A percentile compares a stretch with the other conserved stretches of the same genome.
These are phyloP conservation scores for Sergeia podlipaevii DNA, from an alignment of 208 protist genomes.

Conservation along the genomic window DNA sequence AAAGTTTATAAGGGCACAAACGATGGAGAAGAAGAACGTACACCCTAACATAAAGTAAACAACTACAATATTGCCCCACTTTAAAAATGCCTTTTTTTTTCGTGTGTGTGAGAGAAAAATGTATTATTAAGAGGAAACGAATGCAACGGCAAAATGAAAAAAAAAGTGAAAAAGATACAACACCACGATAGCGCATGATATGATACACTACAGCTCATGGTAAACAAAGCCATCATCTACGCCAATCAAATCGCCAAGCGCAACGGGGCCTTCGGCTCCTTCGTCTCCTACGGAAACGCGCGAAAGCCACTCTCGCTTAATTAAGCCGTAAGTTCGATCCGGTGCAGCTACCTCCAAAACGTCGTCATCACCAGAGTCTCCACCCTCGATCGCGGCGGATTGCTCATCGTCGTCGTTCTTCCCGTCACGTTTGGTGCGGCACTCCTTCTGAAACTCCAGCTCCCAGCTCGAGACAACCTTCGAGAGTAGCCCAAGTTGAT, in stretches of 20 bases:
- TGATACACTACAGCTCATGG: constrained; percentile 53
- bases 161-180: constrained; percentile 1
- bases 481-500: constrained; percentile 69
- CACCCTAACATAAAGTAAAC: too few species aligned
- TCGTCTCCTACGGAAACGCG: neutral
- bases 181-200: neutral
- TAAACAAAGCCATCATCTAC: constrained; percentile 81
- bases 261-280: neutral
- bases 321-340: constrained; percentile 21
- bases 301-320: constrained; percentile 64
- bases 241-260: constrained; percentile 54
- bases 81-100: constrained; percentile 14
- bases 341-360: constrained; percentile 24
- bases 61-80: too few species aligned
- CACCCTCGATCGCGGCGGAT: neutral
- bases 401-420: neutral
- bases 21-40: too few species aligned
- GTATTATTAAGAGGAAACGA: too few species aligned
- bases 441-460: constrained; percentile 55
- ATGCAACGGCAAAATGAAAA: neutral
- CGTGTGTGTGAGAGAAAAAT: constrained; percentile 2
- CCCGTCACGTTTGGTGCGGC: constrained; percentile 19
- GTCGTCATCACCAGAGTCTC: constrained; percentile 16
- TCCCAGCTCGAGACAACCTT: constrained; percentile 85
- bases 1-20: too few species aligned